Evolutionary conservation across 768 basidiomycete genomes (phyloP).

Genomic region (Russula olivacea): DNA sequence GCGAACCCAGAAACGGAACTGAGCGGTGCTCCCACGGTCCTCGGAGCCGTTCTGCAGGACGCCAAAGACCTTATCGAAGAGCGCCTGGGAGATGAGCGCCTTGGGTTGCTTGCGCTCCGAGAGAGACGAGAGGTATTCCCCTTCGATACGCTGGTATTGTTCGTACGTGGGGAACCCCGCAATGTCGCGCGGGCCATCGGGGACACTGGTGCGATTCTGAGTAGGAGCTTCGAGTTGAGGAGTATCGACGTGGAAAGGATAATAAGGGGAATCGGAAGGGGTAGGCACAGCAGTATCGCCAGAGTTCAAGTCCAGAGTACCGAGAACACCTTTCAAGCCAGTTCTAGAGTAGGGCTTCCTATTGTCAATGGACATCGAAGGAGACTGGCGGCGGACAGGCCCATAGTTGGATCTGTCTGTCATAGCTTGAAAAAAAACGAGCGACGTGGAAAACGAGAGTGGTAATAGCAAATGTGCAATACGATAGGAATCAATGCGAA

Average conservation of each 20-base stretch:
- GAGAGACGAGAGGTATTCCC: slow-evolving; percentile 20
- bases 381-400: slow-evolving; percentile 19
- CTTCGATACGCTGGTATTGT: slow-evolving; percentile 24
- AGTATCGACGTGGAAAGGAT: slow-evolving; percentile 17
- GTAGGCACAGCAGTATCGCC: slow-evolving; percentile 12
- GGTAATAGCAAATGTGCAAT: slow-evolving; percentile 13
- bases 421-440: slow-evolving; percentile 21
- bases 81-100: slow-evolving; percentile 25
- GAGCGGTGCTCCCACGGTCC: slow-evolving; percentile 21
- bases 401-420: slow-evolving; percentile 18
- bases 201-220: not conserved
- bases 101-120: slow-evolving; percentile 25
- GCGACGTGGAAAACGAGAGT: slow-evolving; percentile 15
- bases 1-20: slow-evolving; percentile 27
- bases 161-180: slow-evolving; percentile 23
- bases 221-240: slow-evolving; percentile 19
- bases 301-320: slow-evolving; percentile 21
- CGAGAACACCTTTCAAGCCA: slow-evolving; percentile 20
- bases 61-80: slow-evolving; percentile 22
- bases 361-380: slow-evolving; percentile 14
- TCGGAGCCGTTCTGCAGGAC: slow-evolving; percentile 22
- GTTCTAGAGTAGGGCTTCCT: slow-evolving; percentile 21
- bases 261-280: slow-evolving; percentile 16
- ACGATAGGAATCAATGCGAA: slow-evolving; percentile 5
- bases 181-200: slow-evolving; percentile 16